Conservation (phyloP, 768 basidiomycete species). For the Mycena chlorophos region DNA sequence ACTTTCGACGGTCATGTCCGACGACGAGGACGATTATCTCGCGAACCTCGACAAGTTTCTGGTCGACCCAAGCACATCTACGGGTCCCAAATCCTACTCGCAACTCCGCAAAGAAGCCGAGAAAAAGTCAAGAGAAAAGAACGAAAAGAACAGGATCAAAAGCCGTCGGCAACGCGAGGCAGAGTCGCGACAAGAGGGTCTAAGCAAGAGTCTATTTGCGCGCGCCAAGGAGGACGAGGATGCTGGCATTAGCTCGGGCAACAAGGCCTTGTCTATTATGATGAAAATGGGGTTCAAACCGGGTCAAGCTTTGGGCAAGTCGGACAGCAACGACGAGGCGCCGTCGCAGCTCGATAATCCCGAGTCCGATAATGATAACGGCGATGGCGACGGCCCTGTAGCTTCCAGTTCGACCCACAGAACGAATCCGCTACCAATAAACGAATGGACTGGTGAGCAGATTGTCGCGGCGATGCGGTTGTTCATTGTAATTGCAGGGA, state of each 20-base stretch:
- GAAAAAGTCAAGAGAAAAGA: slow-evolving; percentile 57
- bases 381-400: slow-evolving; percentile 13
- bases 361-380: not conserved
- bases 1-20: slow-evolving; percentile 49
- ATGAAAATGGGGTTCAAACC: slow-evolving; percentile 93
- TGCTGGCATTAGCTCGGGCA: slow-evolving; percentile 50
- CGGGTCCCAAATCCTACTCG: slow-evolving; percentile 62
- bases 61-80: slow-evolving; percentile 36
- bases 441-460: slow-evolving; percentile 83
- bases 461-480: slow-evolving; percentile 25
- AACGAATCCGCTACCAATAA: slow-evolving; percentile 69
- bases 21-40: slow-evolving; percentile 83
- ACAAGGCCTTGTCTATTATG: slow-evolving; percentile 87
- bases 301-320: slow-evolving; percentile 71
- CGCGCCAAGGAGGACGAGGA: slow-evolving; percentile 66
- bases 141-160: slow-evolving; percentile 67
- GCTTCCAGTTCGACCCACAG: slow-evolving; percentile 41
- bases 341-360: not conserved
- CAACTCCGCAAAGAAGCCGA: slow-evolving; percentile 69
- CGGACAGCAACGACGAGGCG: slow-evolving; percentile 25
- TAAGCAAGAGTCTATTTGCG: slow-evolving; percentile 80
- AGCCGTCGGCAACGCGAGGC: slow-evolving; percentile 67
- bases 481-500: slow-evolving; percentile 48
- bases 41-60: slow-evolving; percentile 76
- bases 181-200: slow-evolving; percentile 75